Evolutionary conservation across 2,329 filamentous ascomycete genomes (phyloP).

Genomic region (Cladophialophora exuberans): DNA sequence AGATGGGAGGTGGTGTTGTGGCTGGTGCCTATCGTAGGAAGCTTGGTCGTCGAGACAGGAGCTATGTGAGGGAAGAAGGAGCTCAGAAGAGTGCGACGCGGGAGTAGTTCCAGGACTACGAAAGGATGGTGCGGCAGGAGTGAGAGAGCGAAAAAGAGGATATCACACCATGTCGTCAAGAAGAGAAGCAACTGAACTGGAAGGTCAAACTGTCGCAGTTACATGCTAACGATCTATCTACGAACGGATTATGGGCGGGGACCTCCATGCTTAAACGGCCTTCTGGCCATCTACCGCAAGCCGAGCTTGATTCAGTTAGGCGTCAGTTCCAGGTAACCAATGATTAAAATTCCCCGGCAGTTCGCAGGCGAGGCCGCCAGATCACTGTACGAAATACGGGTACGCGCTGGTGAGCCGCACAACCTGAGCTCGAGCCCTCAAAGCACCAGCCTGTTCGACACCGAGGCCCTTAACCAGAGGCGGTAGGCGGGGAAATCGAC

Average conservation of each 20-base stretch:
- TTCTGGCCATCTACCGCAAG: conserved; percentile 5
- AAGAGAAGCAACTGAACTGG: conserved; percentile 6
- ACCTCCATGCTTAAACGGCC: conserved; percentile 1
- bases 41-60: conserved; percentile 18
- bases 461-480: neutral
- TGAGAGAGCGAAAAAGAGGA: conserved; percentile 7
- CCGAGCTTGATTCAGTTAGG: conserved; percentile 10
- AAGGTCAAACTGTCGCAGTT: conserved; percentile 7
- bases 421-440: neutral
- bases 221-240: neutral
- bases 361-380: neutral
- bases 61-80: neutral
- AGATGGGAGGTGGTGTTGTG: conserved; percentile 11
- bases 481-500: neutral
- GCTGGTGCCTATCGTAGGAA: conserved; percentile 27
- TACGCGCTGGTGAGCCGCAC: no score
- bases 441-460: neutral
- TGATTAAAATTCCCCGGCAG: neutral
- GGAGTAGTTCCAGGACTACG: neutral
- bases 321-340: neutral
- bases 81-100: neutral
- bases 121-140: neutral
- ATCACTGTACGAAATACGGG: conserved; percentile 14
- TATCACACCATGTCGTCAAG: conserved; percentile 14
- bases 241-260: conserved; percentile 1